Evolutionary conservation across 2,329 filamentous ascomycete genomes (phyloP), one percentile per base, ranked within the genome.

Genomic region (Helicocarpus griseus): DNA sequence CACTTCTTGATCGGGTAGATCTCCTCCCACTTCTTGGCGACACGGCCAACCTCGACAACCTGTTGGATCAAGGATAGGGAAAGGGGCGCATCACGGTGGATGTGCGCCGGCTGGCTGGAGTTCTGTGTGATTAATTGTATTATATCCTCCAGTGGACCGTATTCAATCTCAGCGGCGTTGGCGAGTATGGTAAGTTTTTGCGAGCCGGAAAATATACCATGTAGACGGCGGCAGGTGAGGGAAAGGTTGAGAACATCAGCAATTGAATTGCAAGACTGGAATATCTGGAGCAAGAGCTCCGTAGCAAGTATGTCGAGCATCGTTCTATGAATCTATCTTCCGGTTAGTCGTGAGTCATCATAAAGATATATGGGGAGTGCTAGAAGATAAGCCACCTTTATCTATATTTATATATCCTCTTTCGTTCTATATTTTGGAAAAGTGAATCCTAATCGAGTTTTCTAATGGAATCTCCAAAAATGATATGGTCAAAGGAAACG

Each of bases 1-100:
- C 80, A 83, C 62, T 81, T 81, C 65, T 81, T 80, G 61, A 77
- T 72, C 0, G 79, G 78, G 58, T 82, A 83, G n/a, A 82, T 73
- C n/a, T 73, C 70, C 59, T 77, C 77, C 75, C 79, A 82, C 58
- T 75, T 74, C 59, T 73, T 72, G 4, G 80, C 80, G 1, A 80
- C 68, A 13, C 71, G 69, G 39, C 80, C 80, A 17, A 77, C 68
- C 40, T 71, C 67, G 22, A 81, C 65, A 40, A 81, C 69, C 56
- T 82, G 79, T 54, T 73, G 70, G 35, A 83, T 67, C 5, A 83
- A 65, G 1, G 78, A 71, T 48, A 77, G 65, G 0, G 78, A 81
- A 49, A 81, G 69, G 1, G 77, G 75, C 0, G 76, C 76, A 17
- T 66, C 61, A 47, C 79, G 78, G 41, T 70, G 65, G 31, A 77